phyloP scores from a whole-genome alignment of 2,329 filamentous ascomycete species.

The Fusarium sp. region DNA sequence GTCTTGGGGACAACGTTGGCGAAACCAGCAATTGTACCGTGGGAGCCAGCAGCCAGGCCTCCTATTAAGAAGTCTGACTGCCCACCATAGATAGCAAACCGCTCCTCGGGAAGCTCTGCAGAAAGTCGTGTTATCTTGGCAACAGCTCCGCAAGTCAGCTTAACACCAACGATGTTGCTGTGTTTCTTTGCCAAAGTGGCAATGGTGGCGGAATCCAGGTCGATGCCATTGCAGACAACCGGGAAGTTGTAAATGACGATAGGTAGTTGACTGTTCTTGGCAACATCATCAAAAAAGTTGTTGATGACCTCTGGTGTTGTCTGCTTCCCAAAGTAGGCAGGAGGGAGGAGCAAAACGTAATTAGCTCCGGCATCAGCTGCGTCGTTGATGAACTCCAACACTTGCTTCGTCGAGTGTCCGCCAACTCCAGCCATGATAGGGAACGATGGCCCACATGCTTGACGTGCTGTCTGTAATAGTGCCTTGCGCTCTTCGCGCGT shows the following conservation, averaged over 20 bases:
- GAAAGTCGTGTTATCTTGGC: constrained; percentile 75
- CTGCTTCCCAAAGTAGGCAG: constrained; percentile 73
- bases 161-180: constrained; percentile 74
- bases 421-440: constrained; percentile 81
- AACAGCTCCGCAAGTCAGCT: constrained; percentile 78
- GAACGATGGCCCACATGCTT: constrained; percentile 84
- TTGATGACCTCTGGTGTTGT: constrained; percentile 69
- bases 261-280: constrained; percentile 62
- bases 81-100: constrained; percentile 76
- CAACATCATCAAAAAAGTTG: constrained; percentile 70
- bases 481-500: constrained; percentile 68
- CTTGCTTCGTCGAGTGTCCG: constrained; percentile 73
- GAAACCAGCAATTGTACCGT: constrained; percentile 72
- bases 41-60: constrained; percentile 67
- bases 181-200: constrained; percentile 38
- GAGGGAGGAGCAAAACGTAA: constrained; percentile 70
- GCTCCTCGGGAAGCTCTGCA: constrained; percentile 60
- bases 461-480: constrained; percentile 72
- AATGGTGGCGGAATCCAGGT: constrained; percentile 74
- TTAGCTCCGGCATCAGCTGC: constrained; percentile 70
- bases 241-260: constrained; percentile 78
- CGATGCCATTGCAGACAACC: constrained; percentile 73
- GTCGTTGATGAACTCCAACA: constrained; percentile 70
- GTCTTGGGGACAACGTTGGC: constrained; percentile 71
- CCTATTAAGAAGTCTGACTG: constrained; percentile 79